Evolutionary conservation across 768 basidiomycete genomes (phyloP), one percentile per base, ranked within the genome.

Genomic region (Boletus edulis): DNA sequence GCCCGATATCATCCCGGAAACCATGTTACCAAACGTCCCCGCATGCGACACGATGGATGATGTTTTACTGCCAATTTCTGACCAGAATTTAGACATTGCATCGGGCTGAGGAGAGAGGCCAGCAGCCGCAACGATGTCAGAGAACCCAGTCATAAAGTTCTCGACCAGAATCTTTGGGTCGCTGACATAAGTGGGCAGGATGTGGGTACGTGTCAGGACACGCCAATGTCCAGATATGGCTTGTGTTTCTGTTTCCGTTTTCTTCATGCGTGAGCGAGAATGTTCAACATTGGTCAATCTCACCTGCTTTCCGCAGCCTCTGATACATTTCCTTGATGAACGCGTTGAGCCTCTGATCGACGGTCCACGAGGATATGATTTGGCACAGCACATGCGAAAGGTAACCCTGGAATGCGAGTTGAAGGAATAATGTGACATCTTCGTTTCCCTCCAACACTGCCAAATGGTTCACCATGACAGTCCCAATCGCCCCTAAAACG

Each of bases 351-450:
- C 41, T 44, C 18, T 24, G 12, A 13, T 54, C 49, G 22, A 43
- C 7, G n/a, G 57, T 51, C 59, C 59, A 60, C 9, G 57, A 58
- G 20, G 52, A 59, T 12, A 39, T 39, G 37, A 59, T 37, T 31
- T 18, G 9, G 7, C 35, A 15, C 3, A 59, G 4, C 4, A 27
- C 12, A 14, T 20, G 14, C 5, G 46, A 20, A 1, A 60, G 41
- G 45, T 29, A 54, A 7, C 51, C 47, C 41, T 57, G 58, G 39
- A 59, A 49, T 14, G 58, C 55, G n/a, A 59, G 41, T 38, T 47
- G 44, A 39, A 59, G 48, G 37, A 15, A 20, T 41, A 46, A 32
- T 4, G 45, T 29, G 9, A 20, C 11, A 6, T 46, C 45, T 14
- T 46, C 45, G 18, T 32, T n/a, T 2, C 18, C 45, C 13, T 20